Evolutionary conservation across 495 filamentous ascomycete genomes (phyloP), one percentile per base, ranked within the genome.

Genomic region (Polyplosphaeria fusca): DNA sequence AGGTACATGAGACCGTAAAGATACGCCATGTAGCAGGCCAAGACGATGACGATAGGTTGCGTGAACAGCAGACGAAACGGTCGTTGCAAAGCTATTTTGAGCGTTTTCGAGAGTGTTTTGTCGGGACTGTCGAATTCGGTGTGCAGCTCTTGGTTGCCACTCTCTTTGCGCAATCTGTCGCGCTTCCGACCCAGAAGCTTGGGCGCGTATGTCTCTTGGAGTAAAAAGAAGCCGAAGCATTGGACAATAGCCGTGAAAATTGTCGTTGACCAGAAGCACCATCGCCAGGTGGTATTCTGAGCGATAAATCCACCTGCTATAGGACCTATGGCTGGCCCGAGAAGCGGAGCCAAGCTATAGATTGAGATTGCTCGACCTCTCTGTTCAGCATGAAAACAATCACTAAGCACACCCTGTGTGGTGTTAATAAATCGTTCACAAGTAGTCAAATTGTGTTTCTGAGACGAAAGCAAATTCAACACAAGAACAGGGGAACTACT

Each of bases 1-100:
- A 91, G 79, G 62, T 89, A 90, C 74, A 84, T 82, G 14, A 88
- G 68, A 2, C 86, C 87, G 70, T 86, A 90, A 32, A 86, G 69
- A 65, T 83, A 90, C 52, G 80, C 80, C 78, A 83, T 82, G 70
- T 84, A 86, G 5, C 79, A 26, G 5, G 84, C 77, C 9, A 87
- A 70, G 49, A 77, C 70, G 28, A 69, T 65, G 11, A 79, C 74
- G 64, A 82, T 81, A 20, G 79, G 79, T 53, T 82, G 79, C 0
- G 79, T 78, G 47, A 67, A 61, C 22, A 81, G 60, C 40, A 82
- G 72, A 2, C 64, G 66, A 67, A 81, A 75, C 0, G 79, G 78
- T 4, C 78, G 71, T 1, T 70, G 24, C 13, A 74, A 12, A 14
- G 70, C 61, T 5, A 52, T 54, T 26, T 50, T 52, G 13, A 74